Conservation (phyloP, 768 basidiomycete species). For the Lactarius akahatsu region DNA sequence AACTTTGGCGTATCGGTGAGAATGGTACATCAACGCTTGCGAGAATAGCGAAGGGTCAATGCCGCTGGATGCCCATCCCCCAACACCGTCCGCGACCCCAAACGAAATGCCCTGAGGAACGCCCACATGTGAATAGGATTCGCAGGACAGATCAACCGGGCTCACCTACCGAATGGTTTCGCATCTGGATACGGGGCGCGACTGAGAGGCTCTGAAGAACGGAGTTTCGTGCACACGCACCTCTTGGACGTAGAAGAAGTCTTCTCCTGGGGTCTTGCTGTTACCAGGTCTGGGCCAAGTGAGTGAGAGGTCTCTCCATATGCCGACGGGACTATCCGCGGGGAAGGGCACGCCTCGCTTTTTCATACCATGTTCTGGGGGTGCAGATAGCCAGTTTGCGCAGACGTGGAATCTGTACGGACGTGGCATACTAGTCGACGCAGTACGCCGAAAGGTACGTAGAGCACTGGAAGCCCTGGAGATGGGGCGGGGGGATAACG, state of each 20-base stretch:
- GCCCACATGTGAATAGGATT: conserved; percentile 25
- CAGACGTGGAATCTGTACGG: conserved; percentile 77
- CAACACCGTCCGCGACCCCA: conserved; percentile 91
- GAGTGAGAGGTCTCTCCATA: conserved; percentile 69
- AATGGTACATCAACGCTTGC: conserved; percentile 88
- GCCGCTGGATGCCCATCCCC: conserved; percentile 83
- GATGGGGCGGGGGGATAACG: not conserved
- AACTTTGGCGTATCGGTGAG: conserved; percentile 65
- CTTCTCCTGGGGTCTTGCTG: conserved; percentile 51
- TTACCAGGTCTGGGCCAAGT: conserved; percentile 42
- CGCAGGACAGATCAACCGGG: conserved; percentile 3
- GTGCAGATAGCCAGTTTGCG: conserved; percentile 76
- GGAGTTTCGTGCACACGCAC: conserved; percentile 42
- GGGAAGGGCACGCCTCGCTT: conserved; percentile 53
- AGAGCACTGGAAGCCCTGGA: not conserved
- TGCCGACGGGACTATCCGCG: conserved; percentile 54
- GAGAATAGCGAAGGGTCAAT: conserved; percentile 89
- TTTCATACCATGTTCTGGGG: conserved; percentile 40
- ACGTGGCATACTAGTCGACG: conserved; percentile 36
- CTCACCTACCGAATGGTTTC: conserved; percentile 68
- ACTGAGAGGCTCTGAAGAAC: conserved; percentile 7
- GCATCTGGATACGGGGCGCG: conserved; percentile 53
- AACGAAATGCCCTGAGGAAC: conserved; percentile 65
- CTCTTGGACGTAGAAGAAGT: conserved; percentile 68
- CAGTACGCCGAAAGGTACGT: conserved; percentile 12